Percentiles rank a stretch among this genome's conserved stretches.
Conservation (phyloP, 2,329 filamentous ascomycete species). For the Fusarium marasasianum region DNA sequence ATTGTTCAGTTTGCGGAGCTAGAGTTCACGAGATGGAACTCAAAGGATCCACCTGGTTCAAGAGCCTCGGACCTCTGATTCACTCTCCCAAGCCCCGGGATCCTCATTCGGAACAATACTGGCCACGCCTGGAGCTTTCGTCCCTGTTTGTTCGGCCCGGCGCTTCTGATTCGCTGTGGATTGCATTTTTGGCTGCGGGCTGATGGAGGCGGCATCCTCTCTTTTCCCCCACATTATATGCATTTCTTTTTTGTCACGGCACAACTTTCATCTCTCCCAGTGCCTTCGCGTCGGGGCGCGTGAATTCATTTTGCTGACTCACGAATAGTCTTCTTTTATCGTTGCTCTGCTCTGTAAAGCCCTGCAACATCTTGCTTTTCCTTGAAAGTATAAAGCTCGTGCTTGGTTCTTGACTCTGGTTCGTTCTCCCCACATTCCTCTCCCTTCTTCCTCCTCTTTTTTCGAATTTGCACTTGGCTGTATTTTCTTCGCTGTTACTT, state of each 20-base stretch:
- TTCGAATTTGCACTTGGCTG: not conserved
- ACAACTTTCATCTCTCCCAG: not conserved
- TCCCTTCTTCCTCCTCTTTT: not conserved
- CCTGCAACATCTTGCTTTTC: constrained; percentile 33
- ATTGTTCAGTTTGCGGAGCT: not conserved
- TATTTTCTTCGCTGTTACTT: not conserved
- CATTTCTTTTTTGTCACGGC: not conserved
- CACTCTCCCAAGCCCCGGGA: not conserved
- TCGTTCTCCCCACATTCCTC: not conserved
- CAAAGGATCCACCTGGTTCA: not conserved
- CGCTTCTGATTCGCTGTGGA: not conserved
- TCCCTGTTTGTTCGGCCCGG: not conserved
- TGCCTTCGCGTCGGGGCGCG: not conserved
- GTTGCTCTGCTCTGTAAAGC: constrained; percentile 37
- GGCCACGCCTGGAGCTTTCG: not conserved
- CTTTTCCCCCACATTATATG: not conserved
- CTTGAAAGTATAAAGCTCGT: constrained; percentile 33
- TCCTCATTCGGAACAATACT: not conserved
- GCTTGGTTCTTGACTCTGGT: constrained; percentile 28
- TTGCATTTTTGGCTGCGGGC: not conserved
- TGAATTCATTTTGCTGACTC: constrained; percentile 12
- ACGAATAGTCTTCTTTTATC: constrained; percentile 19
- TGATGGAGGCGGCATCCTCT: not conserved
- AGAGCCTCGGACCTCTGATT: constrained; percentile 5
- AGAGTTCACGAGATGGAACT: not conserved